These are phyloP conservation scores for Carex pumila DNA, from an alignment of 176 grass and related monocot genomes.

Conservation along the genomic window DNA sequence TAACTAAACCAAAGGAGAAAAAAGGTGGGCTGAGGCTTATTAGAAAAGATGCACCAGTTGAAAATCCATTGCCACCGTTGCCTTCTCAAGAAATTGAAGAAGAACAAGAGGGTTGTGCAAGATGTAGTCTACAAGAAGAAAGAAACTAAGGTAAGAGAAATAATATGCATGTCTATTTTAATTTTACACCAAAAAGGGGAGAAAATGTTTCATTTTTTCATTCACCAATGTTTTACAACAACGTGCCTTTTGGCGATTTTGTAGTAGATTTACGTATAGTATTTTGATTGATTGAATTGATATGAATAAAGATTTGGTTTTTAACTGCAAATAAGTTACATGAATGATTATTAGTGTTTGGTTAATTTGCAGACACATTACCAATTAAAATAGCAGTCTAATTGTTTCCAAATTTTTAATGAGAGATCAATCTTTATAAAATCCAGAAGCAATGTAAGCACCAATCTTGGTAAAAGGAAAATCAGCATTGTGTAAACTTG, in stretches of 20 bases:
- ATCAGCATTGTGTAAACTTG: not conserved
- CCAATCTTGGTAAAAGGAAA: not conserved
- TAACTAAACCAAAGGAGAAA: slow-evolving; percentile 53
- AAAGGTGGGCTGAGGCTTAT: slow-evolving; percentile 69
- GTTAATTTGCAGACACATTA: not conserved
- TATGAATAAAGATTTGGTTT: not conserved
- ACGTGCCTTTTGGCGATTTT: not conserved
- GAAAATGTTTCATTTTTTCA: not conserved
- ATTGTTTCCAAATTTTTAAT: not conserved
- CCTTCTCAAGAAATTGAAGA: slow-evolving; percentile 13
- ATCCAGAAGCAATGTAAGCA: not conserved
- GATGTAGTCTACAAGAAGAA: slow-evolving; percentile 73
- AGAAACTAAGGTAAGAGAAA: slow-evolving; percentile 57
- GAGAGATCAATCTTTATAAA: not conserved
- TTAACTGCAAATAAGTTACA: not conserved
- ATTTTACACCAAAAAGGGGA: not conserved
- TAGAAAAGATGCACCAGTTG: slow-evolving; percentile 58
- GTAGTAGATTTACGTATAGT: not conserved
- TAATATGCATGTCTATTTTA: not conserved
- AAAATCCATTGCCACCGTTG: slow-evolving; percentile 1
- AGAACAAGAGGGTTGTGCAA: slow-evolving; percentile 41
- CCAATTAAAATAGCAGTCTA: not conserved
- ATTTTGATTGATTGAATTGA: not conserved
- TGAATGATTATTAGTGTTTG: not conserved
- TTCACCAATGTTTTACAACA: not conserved